phyloP scores from a whole-genome alignment of 2,329 filamentous ascomycete genomes.

The Dactylonectria macrodidyma region DNA sequence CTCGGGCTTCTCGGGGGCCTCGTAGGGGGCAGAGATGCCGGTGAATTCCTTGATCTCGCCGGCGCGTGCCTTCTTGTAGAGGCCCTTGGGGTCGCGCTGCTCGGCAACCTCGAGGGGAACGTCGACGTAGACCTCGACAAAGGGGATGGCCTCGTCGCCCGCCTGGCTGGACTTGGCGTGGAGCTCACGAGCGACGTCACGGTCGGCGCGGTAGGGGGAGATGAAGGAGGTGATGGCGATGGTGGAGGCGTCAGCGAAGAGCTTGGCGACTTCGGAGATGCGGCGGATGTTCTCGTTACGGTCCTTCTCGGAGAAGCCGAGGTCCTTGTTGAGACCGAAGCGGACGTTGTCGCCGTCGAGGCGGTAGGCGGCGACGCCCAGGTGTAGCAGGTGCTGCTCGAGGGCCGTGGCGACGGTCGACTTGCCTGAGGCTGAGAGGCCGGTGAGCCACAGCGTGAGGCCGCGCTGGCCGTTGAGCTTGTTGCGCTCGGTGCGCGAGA shows the following conservation, averaged over 20 bases:
- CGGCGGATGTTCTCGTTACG: slow-evolving; percentile 98
- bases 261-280: slow-evolving; percentile 95
- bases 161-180: slow-evolving; percentile 72
- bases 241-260: slow-evolving; percentile 92
- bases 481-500: slow-evolving; percentile 84
- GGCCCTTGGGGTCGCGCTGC: slow-evolving; percentile 94
- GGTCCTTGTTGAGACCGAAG: slow-evolving; percentile 97
- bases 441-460: slow-evolving; percentile 98
- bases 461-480: slow-evolving; percentile 85
- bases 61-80: slow-evolving; percentile 96
- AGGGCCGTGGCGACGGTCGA: slow-evolving; percentile 97
- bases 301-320: slow-evolving; percentile 93
- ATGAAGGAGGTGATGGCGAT: slow-evolving; percentile 97
- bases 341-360: slow-evolving; percentile 99
- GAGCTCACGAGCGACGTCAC: slow-evolving; percentile 84
- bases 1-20: slow-evolving; percentile 88
- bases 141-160: slow-evolving; percentile 81
- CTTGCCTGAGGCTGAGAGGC: slow-evolving; percentile 95
- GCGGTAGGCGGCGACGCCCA: slow-evolving; percentile 87
- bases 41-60: slow-evolving; percentile 98
- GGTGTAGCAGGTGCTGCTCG: slow-evolving; percentile 95
- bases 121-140: slow-evolving; percentile 95
- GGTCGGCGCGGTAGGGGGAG: slow-evolving; percentile 91
- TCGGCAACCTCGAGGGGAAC: slow-evolving; percentile 93
- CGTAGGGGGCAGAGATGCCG: slow-evolving; percentile 94